Percentiles rank a stretch among this genome's conserved stretches.
Evolutionary conservation across 2,329 filamentous ascomycete species (phyloP).

Genomic region (Lecanoromycetidae sp.): DNA sequence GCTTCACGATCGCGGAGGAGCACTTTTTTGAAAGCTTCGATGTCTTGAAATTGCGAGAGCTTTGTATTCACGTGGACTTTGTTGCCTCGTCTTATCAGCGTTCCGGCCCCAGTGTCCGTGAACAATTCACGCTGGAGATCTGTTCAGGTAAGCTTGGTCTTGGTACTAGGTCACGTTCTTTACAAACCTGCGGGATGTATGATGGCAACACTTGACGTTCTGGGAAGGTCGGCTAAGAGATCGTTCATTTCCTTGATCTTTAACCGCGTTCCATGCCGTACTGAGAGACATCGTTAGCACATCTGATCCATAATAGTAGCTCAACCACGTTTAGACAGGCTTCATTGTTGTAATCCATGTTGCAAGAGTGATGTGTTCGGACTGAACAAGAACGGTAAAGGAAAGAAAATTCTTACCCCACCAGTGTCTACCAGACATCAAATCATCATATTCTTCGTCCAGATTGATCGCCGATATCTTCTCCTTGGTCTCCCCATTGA

Average conservation of each 20-base stretch:
- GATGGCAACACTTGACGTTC: conserved; percentile 89
- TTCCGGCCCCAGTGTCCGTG: conserved; percentile 75
- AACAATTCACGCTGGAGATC: conserved; percentile 88
- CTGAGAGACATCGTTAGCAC: too few species aligned
- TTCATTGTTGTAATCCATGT: too few species aligned
- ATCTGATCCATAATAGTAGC: too few species aligned
- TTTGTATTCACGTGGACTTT: conserved; percentile 67
- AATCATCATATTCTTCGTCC: conserved; percentile 85
- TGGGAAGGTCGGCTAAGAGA: conserved; percentile 73
- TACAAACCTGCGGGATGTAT: conserved; percentile 96
- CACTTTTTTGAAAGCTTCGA: conserved; percentile 66
- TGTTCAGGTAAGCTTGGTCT: too few species aligned
- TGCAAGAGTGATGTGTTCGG: too few species aligned
- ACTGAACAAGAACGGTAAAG: too few species aligned
- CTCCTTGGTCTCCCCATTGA: conserved; percentile 83
- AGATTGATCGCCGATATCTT: conserved; percentile 97
- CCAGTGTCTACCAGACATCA: conserved; percentile 66
- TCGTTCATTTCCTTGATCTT: conserved; percentile 99
- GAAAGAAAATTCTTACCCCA: too few species aligned
- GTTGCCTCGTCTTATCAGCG: conserved; percentile 77
- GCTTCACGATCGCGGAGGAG: conserved; percentile 71
- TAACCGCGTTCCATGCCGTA: conserved; percentile 81
- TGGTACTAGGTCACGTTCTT: too few species aligned
- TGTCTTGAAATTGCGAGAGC: conserved; percentile 62
- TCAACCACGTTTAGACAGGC: too few species aligned